phyloP scores from a whole-genome alignment of 2,329 filamentous ascomycete species.

The Neocatenulostroma microsporum region DNA sequence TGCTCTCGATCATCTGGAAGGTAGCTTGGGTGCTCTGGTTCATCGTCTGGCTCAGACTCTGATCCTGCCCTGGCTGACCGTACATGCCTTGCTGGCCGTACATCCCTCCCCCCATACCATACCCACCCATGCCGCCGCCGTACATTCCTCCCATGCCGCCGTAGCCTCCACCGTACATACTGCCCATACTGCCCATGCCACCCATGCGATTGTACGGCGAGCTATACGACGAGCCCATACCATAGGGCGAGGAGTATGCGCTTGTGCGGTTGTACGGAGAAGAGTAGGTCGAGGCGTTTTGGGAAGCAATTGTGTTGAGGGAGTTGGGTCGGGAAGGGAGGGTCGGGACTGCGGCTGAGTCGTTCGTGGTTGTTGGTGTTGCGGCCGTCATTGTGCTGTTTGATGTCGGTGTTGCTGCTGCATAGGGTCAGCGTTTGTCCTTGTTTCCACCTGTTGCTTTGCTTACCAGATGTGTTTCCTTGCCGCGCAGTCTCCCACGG shows the following conservation, averaged over 20 bases:
- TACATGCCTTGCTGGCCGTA: conserved; percentile 43
- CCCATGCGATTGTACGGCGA: conserved; percentile 4
- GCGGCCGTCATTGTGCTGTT: conserved; percentile 29
- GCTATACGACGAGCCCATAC: not conserved
- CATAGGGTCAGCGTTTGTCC: conserved; percentile 26
- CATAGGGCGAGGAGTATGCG: conserved; percentile 44
- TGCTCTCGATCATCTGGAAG: conserved; percentile 96
- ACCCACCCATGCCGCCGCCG: conserved; percentile 37
- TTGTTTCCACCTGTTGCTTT: conserved; percentile 17
- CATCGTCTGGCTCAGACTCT: conserved; percentile 92
- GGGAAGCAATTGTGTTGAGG: conserved; percentile 71
- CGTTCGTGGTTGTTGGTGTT: conserved; percentile 37
- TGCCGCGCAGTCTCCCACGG: conserved; percentile 85
- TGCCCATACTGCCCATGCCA: conserved; percentile 4
- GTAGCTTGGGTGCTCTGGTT: conserved; percentile 91
- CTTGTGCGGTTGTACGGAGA: conserved; percentile 38
- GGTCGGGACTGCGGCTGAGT: conserved; percentile 49
- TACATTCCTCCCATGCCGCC: conserved; percentile 36
- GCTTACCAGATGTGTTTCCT: conserved; percentile 29
- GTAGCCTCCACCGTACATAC: no score
- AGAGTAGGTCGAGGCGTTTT: conserved; percentile 76
- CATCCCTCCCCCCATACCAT: conserved; percentile 35
- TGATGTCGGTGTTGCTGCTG: conserved; percentile 8
- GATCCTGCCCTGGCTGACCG: conserved; percentile 66
- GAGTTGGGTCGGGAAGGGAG: conserved; percentile 75